Percentiles rank a stretch among this genome's conserved stretches.
These are phyloP conservation scores for Pythium rishiriense DNA, from an alignment of 352 stramenopile genomes.

Conservation along the genomic window DNA sequence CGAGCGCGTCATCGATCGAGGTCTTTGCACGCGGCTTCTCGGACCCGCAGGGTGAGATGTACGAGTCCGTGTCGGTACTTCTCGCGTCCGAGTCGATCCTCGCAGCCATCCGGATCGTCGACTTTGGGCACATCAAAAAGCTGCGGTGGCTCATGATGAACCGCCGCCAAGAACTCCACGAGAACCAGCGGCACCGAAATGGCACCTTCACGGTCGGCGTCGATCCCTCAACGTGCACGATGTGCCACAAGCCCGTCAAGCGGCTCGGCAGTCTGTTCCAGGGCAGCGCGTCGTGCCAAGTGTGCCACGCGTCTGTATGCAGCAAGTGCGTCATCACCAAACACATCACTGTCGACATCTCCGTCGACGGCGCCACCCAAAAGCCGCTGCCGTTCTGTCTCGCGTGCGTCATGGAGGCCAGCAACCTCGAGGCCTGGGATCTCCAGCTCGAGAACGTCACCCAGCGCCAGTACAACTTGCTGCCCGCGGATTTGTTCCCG, in stretches of 20 bases:
- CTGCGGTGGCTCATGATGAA: constrained; percentile 56
- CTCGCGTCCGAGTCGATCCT: constrained; percentile 44
- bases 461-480: constrained; percentile 15
- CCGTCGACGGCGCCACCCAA: constrained; percentile 23
- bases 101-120: constrained; percentile 39
- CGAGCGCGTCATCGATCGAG: constrained; percentile 33
- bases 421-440: constrained; percentile 22
- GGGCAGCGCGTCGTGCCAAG: constrained; percentile 24
- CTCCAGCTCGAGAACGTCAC: constrained; percentile 19
- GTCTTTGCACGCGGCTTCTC: constrained; percentile 51
- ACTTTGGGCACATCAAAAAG: constrained; percentile 69
- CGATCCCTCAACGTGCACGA: constrained; percentile 21
- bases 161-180: constrained; percentile 23
- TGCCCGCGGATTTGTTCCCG: constrained; percentile 10
- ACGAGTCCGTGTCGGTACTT: constrained; percentile 31
- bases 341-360: constrained; percentile 31
- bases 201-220: constrained; percentile 3
- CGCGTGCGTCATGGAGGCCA: constrained; percentile 33
- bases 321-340: constrained; percentile 46
- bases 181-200: constrained; percentile 11
- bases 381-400: constrained; percentile 36
- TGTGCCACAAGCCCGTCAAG: constrained; percentile 34
- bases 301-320: constrained; percentile 29
- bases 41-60: constrained; percentile 37
- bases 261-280: constrained; percentile 25